Evolutionary conservation across 495 filamentous ascomycete genomes (phyloP).

Genomic region (Daldinia caldariorum): DNA sequence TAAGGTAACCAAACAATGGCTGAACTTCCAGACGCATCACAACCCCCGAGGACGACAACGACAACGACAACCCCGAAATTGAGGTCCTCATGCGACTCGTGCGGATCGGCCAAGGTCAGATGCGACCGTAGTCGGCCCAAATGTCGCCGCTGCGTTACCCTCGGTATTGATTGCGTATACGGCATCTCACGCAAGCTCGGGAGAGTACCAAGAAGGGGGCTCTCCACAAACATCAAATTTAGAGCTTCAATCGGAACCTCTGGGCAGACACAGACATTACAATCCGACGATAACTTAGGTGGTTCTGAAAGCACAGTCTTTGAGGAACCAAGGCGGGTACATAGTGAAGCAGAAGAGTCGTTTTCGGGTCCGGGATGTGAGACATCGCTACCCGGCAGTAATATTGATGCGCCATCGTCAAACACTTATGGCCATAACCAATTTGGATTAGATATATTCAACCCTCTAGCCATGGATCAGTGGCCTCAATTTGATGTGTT

Average conservation of each 20-base stretch:
- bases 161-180: not conserved
- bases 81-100: not conserved
- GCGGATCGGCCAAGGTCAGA: not conserved
- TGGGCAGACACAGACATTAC: not conserved
- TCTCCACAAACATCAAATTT: not conserved
- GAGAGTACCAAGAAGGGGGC: not conserved
- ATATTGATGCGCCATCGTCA: not conserved
- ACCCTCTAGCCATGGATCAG: not conserved
- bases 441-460: not conserved
- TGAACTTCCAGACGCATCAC: not conserved
- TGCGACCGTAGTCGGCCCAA: not conserved
- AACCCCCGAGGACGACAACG: not conserved
- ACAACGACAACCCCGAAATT: not conserved
- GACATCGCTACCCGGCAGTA: not conserved
- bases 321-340: not conserved
- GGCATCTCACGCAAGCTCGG: slow-evolving; percentile 2
- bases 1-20: not conserved
- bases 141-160: not conserved
- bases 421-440: not conserved
- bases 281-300: not conserved
- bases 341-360: not conserved
- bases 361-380: not conserved
- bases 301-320: not conserved
- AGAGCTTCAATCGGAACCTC: not conserved
- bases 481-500: not conserved